A percentile compares a stretch with the other conserved stretches of the same genome.
phyloP scores from a whole-genome alignment of 2,329 filamentous ascomycete genomes.

The Chrysosporium queenslandicum region DNA sequence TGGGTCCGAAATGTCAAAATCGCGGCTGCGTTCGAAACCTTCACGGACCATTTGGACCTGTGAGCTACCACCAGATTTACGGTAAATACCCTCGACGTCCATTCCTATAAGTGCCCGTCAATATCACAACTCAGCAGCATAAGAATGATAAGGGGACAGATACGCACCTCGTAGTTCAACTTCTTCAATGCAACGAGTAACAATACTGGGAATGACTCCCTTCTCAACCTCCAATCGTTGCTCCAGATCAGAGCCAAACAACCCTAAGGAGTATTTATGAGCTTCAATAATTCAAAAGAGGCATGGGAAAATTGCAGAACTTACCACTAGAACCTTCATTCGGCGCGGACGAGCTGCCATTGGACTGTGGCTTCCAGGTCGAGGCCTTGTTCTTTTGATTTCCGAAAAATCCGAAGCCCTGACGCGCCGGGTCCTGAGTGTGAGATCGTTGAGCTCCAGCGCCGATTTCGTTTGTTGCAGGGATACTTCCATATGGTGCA shows the following conservation, averaged over 20 bases:
- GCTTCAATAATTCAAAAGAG: neutral
- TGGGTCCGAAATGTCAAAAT: slow-evolving; percentile 87
- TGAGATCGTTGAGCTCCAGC: slow-evolving; percentile 33
- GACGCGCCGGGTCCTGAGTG: slow-evolving; percentile 40
- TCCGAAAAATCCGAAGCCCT: slow-evolving; percentile 63
- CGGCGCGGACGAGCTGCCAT: slow-evolving; percentile 36
- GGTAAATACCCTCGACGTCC: slow-evolving; percentile 95
- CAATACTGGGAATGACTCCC: slow-evolving; percentile 77
- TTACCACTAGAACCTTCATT: slow-evolving; percentile 30
- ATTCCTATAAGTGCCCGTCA: slow-evolving; percentile 57
- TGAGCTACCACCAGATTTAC: slow-evolving; percentile 88
- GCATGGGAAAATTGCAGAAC: slow-evolving; percentile 16
- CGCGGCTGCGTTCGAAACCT: slow-evolving; percentile 69
- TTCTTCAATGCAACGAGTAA: slow-evolving; percentile 90
- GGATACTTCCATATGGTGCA: slow-evolving; percentile 55
- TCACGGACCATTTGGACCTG: slow-evolving; percentile 85
- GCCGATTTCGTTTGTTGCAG: slow-evolving; percentile 13
- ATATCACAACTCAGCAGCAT: neutral
- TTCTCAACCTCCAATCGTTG: slow-evolving; percentile 82
- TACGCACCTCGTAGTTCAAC: slow-evolving; percentile 70
- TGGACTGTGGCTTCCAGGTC: slow-evolving; percentile 34
- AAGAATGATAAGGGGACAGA: neutral
- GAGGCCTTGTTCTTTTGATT: slow-evolving; percentile 37
- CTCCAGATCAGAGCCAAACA: slow-evolving; percentile 84
- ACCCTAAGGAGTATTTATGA: slow-evolving; percentile 31